Percentiles rank a stretch among this genome's conserved stretches.
Conservation (phyloP, 169 alveolate genomes). For the Eimeria brunetti region DNA sequence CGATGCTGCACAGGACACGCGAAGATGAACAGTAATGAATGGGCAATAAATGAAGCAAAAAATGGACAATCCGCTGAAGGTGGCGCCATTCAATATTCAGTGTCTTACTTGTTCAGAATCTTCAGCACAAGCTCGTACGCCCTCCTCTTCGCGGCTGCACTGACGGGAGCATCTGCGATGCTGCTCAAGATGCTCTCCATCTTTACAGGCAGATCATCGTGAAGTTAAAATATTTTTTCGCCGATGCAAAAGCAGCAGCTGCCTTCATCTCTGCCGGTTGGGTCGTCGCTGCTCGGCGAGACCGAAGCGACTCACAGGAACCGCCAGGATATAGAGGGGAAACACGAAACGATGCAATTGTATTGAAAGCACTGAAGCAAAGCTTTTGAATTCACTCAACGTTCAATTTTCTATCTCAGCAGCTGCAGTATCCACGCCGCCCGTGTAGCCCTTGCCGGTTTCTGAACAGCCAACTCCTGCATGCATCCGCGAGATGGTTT, state of each 20-base stretch:
- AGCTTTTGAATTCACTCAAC: not conserved
- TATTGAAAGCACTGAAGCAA: not conserved
- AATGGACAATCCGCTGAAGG: not conserved
- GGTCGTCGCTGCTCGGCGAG: not conserved
- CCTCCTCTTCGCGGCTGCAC: conserved; percentile 2
- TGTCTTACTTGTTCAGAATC: conserved; percentile 36
- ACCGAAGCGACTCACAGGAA: not conserved
- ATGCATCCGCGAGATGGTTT: not conserved
- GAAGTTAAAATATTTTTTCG: not conserved
- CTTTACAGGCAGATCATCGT: not conserved
- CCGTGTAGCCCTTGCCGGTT: not conserved
- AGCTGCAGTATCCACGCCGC: not conserved
- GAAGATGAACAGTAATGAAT: not conserved
- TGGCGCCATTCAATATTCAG: not conserved
- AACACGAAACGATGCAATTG: not conserved
- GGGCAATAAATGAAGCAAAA: not conserved
- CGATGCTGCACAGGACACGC: conserved; percentile 9
- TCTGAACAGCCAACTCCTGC: not conserved
- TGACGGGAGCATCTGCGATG: conserved; percentile 52
- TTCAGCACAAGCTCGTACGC: conserved; percentile 44
- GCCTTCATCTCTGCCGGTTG: not conserved
- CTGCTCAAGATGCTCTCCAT: conserved; percentile 45
- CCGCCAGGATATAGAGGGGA: not conserved
- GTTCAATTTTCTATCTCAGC: not conserved
- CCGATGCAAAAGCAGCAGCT: not conserved